Evolutionary conservation across 164 flowering plant genomes (phyloP).

Genomic region (Brasenia schreberi): DNA sequence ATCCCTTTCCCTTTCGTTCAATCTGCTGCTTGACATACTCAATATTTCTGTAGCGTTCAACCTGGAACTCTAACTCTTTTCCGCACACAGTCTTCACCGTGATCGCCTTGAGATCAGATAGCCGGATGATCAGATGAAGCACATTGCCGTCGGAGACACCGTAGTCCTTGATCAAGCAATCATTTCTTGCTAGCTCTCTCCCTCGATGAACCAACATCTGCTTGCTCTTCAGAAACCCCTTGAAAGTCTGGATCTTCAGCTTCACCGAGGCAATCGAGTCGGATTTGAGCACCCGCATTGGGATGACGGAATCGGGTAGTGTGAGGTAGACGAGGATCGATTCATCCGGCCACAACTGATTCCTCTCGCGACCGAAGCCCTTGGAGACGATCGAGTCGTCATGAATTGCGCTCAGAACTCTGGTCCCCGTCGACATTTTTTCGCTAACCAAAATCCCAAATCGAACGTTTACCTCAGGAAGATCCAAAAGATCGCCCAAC

Average conservation of each 20-base stretch:
- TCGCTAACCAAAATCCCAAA: neutral
- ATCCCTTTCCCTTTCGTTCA: constrained; percentile 25
- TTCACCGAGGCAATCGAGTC: constrained; percentile 71
- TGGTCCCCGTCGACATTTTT: constrained; percentile 46
- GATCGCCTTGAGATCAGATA: constrained; percentile 44
- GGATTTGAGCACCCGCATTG: constrained; percentile 53
- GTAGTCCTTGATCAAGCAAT: constrained; percentile 47
- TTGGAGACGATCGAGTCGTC: constrained; percentile 22
- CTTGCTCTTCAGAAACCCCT: constrained; percentile 54
- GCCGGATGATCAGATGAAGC: constrained; percentile 48
- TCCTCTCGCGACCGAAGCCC: constrained; percentile 10
- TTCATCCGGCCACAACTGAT: constrained; percentile 12
- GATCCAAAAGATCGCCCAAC: neutral
- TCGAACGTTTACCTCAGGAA: neutral
- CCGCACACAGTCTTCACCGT: constrained; percentile 46
- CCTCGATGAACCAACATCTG: constrained; percentile 57
- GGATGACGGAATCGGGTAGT: constrained; percentile 39
- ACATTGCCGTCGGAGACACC: constrained; percentile 49
- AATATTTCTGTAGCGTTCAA: constrained; percentile 37
- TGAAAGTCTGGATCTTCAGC: constrained; percentile 48
- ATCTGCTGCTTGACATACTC: constrained; percentile 49
- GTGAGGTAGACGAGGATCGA: constrained; percentile 44
- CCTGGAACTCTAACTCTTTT: constrained; percentile 46
- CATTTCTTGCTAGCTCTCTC: constrained; percentile 41
- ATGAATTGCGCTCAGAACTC: constrained; percentile 29